Conservation (phyloP, 495 filamentous ascomycete species). For the Aspergillus homomorphus region DNA sequence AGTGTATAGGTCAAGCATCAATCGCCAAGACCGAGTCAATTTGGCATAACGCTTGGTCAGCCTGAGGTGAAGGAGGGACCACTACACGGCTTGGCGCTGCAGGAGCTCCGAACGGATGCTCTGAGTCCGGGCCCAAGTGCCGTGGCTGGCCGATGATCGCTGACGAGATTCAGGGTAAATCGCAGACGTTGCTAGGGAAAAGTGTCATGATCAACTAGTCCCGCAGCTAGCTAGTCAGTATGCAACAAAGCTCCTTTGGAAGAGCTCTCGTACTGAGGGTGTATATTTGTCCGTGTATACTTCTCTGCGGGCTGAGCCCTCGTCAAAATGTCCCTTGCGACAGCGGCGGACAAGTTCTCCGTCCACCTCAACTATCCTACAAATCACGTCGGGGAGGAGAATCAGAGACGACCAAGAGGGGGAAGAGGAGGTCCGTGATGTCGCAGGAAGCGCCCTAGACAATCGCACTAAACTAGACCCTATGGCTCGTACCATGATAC, state of each 20-base stretch:
- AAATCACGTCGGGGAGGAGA: background rate
- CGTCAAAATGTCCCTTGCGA: background rate
- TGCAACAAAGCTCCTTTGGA: background rate
- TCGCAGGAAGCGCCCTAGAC: conserved; percentile 8
- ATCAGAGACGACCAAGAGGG: conserved; percentile 17
- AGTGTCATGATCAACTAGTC: no score
- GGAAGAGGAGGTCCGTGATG: conserved; percentile 15
- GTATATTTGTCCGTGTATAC: no score
- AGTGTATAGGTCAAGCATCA: conserved; percentile 20
- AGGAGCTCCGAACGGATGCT: background rate
- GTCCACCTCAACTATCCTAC: background rate
- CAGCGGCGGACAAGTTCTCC: background rate
- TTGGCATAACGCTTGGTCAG: conserved; percentile 12
- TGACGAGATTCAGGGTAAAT: background rate
- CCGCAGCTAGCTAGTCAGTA: no score
- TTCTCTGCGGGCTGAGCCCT: background rate
- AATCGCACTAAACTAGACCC: background rate
- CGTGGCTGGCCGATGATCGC: no score
- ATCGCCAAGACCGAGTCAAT: conserved; percentile 11
- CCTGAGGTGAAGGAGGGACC: conserved; percentile 5
- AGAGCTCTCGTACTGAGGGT: no score
- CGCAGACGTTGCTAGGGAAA: no score
- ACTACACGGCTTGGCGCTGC: conserved; percentile 1
- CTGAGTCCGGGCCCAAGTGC: no score
- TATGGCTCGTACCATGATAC: background rate